Base-by-base conservation (phyloP, 192 early-diverging fungal genomes). In the Borealophlyctis nickersoniae region DNA sequence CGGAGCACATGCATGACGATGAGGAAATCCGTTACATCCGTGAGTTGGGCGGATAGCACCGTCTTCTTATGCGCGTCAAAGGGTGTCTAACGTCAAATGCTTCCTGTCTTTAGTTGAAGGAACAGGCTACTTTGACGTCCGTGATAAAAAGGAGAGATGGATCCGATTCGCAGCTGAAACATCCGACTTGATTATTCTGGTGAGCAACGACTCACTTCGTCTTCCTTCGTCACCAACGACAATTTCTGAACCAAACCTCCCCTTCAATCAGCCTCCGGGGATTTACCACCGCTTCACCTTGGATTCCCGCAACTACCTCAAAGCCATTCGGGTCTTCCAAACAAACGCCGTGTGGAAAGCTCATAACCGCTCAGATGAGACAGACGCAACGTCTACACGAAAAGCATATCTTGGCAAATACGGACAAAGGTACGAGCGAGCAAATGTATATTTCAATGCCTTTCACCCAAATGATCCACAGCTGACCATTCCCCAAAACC, bases 251-350 rank as follows among this genome's bases (percentile, higher is more conserved):
- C 54, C 16, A 27, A 19, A 16, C n/a, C 2, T 22, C 23, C 3
- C 9, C n/a, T 56, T 29, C 19, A 19, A 4, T 26, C 11, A 88
- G 77, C 94, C 94, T 0, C 86, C 92, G 19, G 95, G 93, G 34
- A 91, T 93, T 66, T 96, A 96, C 71, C 95, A 98, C 69, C 87
- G 95, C 56, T 98, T 98, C 69, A 96, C 89, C 19, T 75, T 92
- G 29, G 94, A 98, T 71, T 77, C 80, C 16, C 79, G 74, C 62
- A 87, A 98, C 77, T 91, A 91, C 71, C 81, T 95, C 63, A 85
- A 88, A 54, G 89, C 90, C 11, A 91, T 93, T 83, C 86, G 95
- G 62, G 52, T 82, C 26, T 80, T 84, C 65, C 67, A 76, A 39
- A n/a, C n/a, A n/a, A n/a, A n/a, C n/a, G n/a, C n/a, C n/a, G n/a